Conservation (phyloP, 148 eudicot genomes). For the Mesembryanthemum crystallinum region DNA sequence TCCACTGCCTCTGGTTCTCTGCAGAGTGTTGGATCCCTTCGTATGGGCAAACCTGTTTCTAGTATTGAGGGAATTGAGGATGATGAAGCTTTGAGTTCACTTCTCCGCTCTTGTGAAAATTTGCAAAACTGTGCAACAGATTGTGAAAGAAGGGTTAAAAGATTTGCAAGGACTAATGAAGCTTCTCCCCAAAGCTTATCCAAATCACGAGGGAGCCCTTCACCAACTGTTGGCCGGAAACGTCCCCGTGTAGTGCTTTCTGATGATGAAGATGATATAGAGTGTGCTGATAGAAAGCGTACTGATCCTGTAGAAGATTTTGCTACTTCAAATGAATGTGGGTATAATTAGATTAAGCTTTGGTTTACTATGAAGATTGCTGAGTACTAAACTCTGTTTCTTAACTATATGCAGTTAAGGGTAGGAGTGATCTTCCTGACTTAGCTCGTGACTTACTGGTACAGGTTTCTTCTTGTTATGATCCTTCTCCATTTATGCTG, state of each 20-base stretch:
- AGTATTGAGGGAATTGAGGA: constrained; percentile 37
- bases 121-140: constrained; percentile 33
- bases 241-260: constrained; percentile 74
- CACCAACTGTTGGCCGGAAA: constrained; percentile 51
- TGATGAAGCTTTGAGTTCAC: constrained; percentile 51
- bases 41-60: constrained; percentile 26
- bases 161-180: constrained; percentile 30
- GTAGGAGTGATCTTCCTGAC: constrained; percentile 28
- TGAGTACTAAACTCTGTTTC: constrained; percentile 22
- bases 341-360: constrained; percentile 24
- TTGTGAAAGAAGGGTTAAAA: constrained; percentile 20
- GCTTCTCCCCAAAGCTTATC: constrained; percentile 38
- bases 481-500: constrained; percentile 1
- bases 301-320: constrained; percentile 38
- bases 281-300: constrained; percentile 34
- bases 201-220: constrained; percentile 47
- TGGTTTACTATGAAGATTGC: not conserved
- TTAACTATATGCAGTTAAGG: constrained; percentile 51
- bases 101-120: constrained; percentile 31
- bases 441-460: constrained; percentile 50
- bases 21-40: constrained; percentile 28
- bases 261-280: constrained; percentile 73
- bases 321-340: constrained; percentile 74
- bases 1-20: constrained; percentile 46
- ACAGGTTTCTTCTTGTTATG: constrained; percentile 13